These are phyloP conservation scores for barrel medic (Medicago truncatula) DNA, from an alignment of 306 rosid species.

Conservation along the genomic window DNA sequence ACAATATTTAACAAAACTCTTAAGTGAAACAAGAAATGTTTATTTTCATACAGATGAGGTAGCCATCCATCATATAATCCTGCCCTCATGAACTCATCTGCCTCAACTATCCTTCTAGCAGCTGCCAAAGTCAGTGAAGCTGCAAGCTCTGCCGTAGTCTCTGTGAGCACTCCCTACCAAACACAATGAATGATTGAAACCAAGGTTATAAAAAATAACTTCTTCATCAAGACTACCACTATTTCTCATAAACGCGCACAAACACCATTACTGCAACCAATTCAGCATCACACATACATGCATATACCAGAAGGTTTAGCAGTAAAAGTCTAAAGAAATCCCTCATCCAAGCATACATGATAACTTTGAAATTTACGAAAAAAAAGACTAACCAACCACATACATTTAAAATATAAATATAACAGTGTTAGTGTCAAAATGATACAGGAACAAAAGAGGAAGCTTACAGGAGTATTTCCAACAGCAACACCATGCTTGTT, in stretches of 20 bases:
- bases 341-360: neutral
- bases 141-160: conserved; percentile 97
- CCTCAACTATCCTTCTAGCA: conserved; percentile 98
- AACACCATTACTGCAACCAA: conserved; percentile 20
- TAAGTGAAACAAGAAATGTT: conserved; percentile 8
- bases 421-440: neutral
- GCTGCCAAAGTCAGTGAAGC: conserved; percentile 92
- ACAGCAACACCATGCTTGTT: conserved; percentile 91
- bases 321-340: neutral
- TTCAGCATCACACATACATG: neutral
- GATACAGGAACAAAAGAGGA: neutral
- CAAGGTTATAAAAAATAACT: conserved; percentile 31
- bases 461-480: conserved; percentile 82
- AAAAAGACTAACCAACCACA: neutral
- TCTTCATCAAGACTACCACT: conserved; percentile 5
- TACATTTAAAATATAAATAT: neutral
- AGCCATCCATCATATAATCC: conserved; percentile 99
- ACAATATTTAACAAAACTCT: neutral
- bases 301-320: neutral
- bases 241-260: conserved; percentile 11
- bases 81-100: conserved; percentile 98
- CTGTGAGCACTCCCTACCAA: conserved; percentile 94
- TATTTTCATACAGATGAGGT: conserved; percentile 76
- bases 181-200: conserved; percentile 22
- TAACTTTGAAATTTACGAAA: neutral